Conservation (phyloP, 176 grass and related monocot genomes). For the Triticum monococcum region DNA sequence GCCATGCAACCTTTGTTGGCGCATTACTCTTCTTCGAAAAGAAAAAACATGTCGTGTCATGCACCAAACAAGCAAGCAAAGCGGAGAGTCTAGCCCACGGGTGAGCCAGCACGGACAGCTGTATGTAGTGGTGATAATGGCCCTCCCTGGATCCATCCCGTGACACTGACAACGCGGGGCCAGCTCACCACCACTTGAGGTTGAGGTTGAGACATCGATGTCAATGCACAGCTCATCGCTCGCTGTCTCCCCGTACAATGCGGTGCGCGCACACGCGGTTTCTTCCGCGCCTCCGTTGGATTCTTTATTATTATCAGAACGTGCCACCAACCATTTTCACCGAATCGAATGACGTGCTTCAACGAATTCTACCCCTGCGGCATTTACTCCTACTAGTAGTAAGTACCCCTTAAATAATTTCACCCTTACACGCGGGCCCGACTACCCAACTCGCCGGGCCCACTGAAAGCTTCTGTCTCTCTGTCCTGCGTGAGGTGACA, state of each 20-base stretch:
- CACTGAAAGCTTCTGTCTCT: no score
- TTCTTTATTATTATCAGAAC: neutral
- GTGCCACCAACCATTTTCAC: neutral
- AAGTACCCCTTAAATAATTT: neutral
- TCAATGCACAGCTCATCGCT: conserved; percentile 26
- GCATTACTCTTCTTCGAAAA: neutral
- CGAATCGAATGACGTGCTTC: conserved; percentile 26
- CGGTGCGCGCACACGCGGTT: conserved; percentile 30
- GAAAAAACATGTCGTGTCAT: neutral
- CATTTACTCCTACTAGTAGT: neutral
- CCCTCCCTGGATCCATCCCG: neutral
- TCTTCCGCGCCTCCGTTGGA: neutral
- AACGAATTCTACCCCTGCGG: neutral
- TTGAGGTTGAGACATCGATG: neutral
- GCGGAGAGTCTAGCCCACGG: neutral
- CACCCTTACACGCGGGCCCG: no score
- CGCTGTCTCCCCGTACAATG: conserved; percentile 13
- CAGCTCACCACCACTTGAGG: conserved; percentile 5
- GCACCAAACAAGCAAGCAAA: neutral
- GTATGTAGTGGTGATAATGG: neutral
- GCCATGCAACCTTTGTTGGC: neutral
- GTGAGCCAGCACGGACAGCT: neutral
- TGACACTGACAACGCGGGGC: conserved; percentile 17
- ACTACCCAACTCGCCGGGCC: neutral
- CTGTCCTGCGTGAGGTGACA: neutral